Evolutionary conservation across 139 green algal species (phyloP).

Genomic region (Chlorella sp.): DNA sequence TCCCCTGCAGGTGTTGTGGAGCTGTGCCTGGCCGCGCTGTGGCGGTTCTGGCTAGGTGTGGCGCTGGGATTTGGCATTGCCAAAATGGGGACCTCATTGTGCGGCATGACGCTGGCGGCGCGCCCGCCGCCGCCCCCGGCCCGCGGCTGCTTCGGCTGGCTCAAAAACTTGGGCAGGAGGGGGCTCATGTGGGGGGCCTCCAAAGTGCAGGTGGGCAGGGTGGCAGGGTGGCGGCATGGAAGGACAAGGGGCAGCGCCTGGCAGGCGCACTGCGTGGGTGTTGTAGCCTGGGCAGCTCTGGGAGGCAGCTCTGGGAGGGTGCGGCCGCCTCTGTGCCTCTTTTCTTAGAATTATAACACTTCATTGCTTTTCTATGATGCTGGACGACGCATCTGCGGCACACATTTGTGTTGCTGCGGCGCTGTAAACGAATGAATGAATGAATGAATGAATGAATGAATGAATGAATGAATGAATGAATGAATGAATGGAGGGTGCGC

Average conservation of each 20-base stretch:
- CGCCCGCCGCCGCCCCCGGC: slow-evolving; percentile 20
- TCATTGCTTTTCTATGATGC: no score
- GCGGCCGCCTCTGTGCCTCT: no score
- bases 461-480: no score
- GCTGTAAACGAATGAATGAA: no score
- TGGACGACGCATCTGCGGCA: no score
- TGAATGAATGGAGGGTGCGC: no score
- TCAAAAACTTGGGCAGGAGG: background rate
- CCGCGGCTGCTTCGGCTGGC: slow-evolving; percentile 27
- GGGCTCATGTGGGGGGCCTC: slow-evolving; percentile 33
- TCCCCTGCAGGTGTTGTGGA: slow-evolving; percentile 21
- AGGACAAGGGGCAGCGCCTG: background rate
- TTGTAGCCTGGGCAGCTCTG: no score
- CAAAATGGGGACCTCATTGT: slow-evolving; percentile 37
- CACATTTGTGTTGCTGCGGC: no score
- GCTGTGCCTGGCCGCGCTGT: slow-evolving; percentile 11
- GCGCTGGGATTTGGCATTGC: slow-evolving; percentile 33
- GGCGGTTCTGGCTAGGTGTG: slow-evolving; percentile 25
- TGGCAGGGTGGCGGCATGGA: background rate
- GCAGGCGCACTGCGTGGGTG: no score
- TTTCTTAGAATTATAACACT: no score
- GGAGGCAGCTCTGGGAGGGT: no score
- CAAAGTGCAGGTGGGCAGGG: slow-evolving; percentile 29
- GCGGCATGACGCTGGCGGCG: slow-evolving; percentile 29
- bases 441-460: no score